phyloP scores from a whole-genome alignment of 805 yeast species.

The Yarrowia sp. region DNA sequence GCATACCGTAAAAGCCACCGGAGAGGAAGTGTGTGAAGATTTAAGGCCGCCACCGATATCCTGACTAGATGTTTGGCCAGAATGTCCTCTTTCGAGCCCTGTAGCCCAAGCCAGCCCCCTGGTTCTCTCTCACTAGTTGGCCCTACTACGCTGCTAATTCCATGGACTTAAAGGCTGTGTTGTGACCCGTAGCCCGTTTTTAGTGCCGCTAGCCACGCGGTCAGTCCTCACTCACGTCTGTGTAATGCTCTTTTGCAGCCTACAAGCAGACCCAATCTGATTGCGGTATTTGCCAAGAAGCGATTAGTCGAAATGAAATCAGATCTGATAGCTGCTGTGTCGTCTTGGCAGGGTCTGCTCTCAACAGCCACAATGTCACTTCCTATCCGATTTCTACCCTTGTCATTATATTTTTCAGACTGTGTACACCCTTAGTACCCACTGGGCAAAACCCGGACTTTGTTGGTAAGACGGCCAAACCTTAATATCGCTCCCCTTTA shows the following conservation, averaged over 20 bases:
- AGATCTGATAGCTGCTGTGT: too few species aligned
- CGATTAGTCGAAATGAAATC: conserved; percentile 12
- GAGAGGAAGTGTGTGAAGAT: background rate
- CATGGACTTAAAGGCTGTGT: conserved; percentile 32
- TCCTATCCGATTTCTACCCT: background rate
- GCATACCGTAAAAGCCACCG: conserved; percentile 16
- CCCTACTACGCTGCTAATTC: conserved; percentile 27
- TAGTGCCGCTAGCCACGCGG: conserved; percentile 36
- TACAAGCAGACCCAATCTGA: conserved; percentile 25
- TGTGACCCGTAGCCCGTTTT: conserved; percentile 16
- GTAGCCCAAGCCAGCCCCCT: conserved; percentile 2
- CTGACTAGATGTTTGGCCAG: too few species aligned
- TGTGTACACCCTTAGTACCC: background rate
- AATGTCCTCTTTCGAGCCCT: too few species aligned
- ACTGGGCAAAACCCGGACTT: conserved; percentile 30
- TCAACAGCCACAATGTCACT: too few species aligned
- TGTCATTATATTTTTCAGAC: background rate
- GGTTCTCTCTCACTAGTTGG: background rate
- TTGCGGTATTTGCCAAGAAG: conserved; percentile 35
- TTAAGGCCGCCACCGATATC: background rate
- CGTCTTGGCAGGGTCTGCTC: too few species aligned
- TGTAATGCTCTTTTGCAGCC: conserved; percentile 31
- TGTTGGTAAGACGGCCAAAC: conserved; percentile 24
- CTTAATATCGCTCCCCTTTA: background rate
- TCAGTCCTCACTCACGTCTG: conserved; percentile 14